Base-by-base conservation (phyloP, 108 stramenopile species). In the Stephanodiscus triporus region DNA sequence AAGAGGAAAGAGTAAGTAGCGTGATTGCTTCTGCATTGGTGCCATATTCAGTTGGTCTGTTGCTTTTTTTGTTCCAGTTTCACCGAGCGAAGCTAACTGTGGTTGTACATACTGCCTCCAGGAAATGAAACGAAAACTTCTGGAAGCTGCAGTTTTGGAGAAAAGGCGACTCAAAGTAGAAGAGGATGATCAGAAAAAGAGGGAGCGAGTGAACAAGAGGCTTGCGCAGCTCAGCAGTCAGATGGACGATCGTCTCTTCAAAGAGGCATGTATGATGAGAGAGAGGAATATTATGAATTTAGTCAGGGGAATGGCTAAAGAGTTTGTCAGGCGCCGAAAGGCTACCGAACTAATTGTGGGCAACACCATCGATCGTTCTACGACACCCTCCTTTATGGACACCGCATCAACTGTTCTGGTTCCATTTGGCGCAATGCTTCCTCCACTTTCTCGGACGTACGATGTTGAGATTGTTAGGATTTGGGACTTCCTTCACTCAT, bases 401-500 rank as follows among this genome's bases (percentile, higher is more conserved):
- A 42, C 40, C 17, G 51, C 40, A 57, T 62, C 72, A 23, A 68
- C 71, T 34, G 65, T 72, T 56, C 65, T 68, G 14, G 57, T 61
- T 32, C 34, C 66, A 22, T 73, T 61, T 47, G 43, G 24, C 13
- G 51, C 66, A 19, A 72, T 53, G 70, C 80, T 91, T 49, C 88
- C 91, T 48, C 76, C 85, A 17, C 72, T 94, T 10, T 86, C 80
- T 6, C 81, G 83, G 29, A n/a, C 30, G 10, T 92, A 86, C 57
- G 89, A 92, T 63, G 87, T 86, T 71, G 94, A 91, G 70, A 80
- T 88, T 42, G 70, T 95, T 10, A 62, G 87, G 27, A 78, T 92
- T 54, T 92, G 91, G 89, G 90, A 95, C 71, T 92, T 92, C 66
- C 54, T 95, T 19, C 77, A 86, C 34, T 87, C 88, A 3, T 95